Conservation (phyloP, 495 filamentous ascomycete species). For the Monascus purpureus region DNA sequence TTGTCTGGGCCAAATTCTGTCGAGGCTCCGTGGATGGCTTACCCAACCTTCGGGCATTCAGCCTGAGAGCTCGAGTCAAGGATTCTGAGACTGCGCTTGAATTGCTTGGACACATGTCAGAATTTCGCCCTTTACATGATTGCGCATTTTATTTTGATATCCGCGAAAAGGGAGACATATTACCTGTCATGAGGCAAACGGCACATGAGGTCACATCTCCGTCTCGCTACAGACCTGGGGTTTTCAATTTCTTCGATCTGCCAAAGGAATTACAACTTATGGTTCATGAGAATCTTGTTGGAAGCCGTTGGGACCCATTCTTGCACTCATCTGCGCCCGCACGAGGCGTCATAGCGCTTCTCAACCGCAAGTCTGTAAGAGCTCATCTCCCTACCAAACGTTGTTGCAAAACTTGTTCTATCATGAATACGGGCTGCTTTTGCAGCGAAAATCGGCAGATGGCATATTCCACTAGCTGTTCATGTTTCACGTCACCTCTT, state of each 20-base stretch:
- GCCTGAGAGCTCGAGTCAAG: slow-evolving; percentile 11
- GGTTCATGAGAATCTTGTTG: slow-evolving; percentile 11
- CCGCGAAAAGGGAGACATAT: slow-evolving; percentile 5
- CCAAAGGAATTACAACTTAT: slow-evolving; percentile 16
- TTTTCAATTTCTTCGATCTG: slow-evolving; percentile 12
- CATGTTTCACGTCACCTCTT: slow-evolving; percentile 13
- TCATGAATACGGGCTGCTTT: slow-evolving; percentile 10
- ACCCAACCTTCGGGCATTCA: slow-evolving; percentile 8
- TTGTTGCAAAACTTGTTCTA: slow-evolving; percentile 14
- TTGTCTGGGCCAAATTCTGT: slow-evolving; percentile 11
- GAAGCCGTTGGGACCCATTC: slow-evolving; percentile 6
- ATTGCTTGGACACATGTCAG: slow-evolving; percentile 7
- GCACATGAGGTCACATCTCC: slow-evolving; percentile 8
- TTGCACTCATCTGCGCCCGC: slow-evolving; percentile 2
- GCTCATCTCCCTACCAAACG: background rate
- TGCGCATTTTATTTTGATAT: slow-evolving; percentile 11
- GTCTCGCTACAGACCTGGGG: background rate
- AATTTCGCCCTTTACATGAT: slow-evolving; percentile 6
- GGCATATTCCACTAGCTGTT: slow-evolving; percentile 12
- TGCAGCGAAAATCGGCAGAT: slow-evolving; percentile 10
- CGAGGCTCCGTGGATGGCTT: slow-evolving; percentile 3
- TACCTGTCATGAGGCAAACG: slow-evolving; percentile 6
- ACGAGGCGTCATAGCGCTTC: slow-evolving; percentile 4
- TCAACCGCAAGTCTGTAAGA: slow-evolving; percentile 6
- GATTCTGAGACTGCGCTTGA: slow-evolving; percentile 7